Evolutionary conservation across 805 yeast species (phyloP).

Genomic region (Pichia nakasei): DNA sequence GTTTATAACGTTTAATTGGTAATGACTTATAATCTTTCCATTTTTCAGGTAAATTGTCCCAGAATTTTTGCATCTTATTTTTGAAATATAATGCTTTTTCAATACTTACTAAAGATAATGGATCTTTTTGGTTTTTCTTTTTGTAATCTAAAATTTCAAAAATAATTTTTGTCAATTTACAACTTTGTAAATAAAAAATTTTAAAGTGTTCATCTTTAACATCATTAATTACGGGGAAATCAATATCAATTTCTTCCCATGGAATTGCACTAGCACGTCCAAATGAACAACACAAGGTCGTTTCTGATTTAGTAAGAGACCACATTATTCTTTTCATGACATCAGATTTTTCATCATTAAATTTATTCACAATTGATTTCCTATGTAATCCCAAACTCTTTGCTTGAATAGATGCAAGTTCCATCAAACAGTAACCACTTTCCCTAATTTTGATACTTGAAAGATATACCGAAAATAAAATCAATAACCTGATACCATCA

Average conservation of each 20-base stretch:
- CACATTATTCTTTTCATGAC: constrained; percentile 36
- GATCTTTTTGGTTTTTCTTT: constrained; percentile 29
- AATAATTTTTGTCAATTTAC: constrained; percentile 30
- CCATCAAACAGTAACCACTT: constrained; percentile 39
- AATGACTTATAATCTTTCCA: constrained; percentile 27
- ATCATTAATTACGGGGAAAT: constrained; percentile 27
- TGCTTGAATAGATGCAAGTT: constrained; percentile 39
- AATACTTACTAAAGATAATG: constrained; percentile 31
- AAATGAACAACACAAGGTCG: constrained; percentile 33
- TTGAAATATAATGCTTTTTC: constrained; percentile 33
- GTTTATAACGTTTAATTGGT: constrained; percentile 31
- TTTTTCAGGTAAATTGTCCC: constrained; percentile 26
- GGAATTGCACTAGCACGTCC: constrained; percentile 39
- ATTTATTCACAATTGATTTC: constrained; percentile 28
- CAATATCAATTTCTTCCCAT: constrained; percentile 37
- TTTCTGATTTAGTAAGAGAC: constrained; percentile 36
- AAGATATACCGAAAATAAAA: constrained; percentile 34
- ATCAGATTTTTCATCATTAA: constrained; percentile 27
- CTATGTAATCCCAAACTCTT: constrained; percentile 41
- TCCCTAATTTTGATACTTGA: constrained; percentile 39
- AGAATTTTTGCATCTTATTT: constrained; percentile 27
- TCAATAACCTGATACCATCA: constrained; percentile 35
- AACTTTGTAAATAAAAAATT: constrained; percentile 27
- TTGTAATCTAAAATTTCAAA: constrained; percentile 34
- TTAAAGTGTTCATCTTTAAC: constrained; percentile 24